Percentiles rank a stretch among this genome's conserved stretches.
Evolutionary conservation across 208 protist genomes (phyloP).

Genomic region (Angomonas ambiguus): DNA sequence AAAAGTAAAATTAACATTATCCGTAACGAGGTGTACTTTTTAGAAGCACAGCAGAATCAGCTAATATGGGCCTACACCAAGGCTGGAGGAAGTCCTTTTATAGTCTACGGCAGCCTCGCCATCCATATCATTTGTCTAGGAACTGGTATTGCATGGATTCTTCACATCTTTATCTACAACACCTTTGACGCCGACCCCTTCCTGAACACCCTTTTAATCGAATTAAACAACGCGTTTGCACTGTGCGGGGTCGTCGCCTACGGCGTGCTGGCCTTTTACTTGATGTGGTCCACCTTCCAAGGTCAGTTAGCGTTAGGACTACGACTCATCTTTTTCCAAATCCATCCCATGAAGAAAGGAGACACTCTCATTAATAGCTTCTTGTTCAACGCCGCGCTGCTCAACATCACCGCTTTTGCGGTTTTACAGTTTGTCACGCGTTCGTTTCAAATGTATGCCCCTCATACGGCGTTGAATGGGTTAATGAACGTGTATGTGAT

Average conservation of each 20-base stretch:
- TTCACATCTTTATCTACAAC: conserved; percentile 89
- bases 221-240: conserved; percentile 78
- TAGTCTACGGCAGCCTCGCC: conserved; percentile 50
- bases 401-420: conserved; percentile 86
- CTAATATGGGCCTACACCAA: conserved; percentile 74
- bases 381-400: conserved; percentile 91
- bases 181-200: conserved; percentile 65
- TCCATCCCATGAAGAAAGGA: conserved; percentile 86
- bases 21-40: conserved; percentile 79
- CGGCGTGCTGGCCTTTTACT: conserved; percentile 89
- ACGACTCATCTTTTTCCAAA: conserved; percentile 76
- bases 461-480: conserved; percentile 60
- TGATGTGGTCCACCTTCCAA: conserved; percentile 87
- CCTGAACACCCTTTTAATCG: conserved; percentile 65
- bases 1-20: conserved; percentile 69
- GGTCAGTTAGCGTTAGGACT: conserved; percentile 90
- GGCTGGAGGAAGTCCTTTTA: conserved; percentile 61
- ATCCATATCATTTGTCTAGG: conserved; percentile 51
- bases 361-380: conserved; percentile 94
- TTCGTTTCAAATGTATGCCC: conserved; percentile 84
- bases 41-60: conserved; percentile 82
- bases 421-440: conserved; percentile 86
- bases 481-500: conserved; percentile 78
- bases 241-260: conserved; percentile 90
- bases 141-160: conserved; percentile 72